Percentiles rank a stretch among this genome's conserved stretches.
Conservation (phyloP, 2,329 filamentous ascomycete genomes). For the Trichoderma semiorbis region DNA sequence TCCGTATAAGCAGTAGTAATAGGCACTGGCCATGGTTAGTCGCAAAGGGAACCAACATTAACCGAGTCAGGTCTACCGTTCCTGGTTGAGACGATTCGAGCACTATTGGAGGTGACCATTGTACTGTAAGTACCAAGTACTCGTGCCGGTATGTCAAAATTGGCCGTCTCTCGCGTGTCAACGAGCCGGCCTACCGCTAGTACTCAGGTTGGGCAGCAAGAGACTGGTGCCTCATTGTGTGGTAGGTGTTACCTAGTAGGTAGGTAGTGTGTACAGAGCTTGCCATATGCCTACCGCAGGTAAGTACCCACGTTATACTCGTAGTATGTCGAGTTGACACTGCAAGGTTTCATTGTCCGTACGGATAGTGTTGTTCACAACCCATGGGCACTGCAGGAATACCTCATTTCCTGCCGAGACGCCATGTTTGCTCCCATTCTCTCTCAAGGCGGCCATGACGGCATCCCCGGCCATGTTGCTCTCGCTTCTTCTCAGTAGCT, state of each 20-base stretch:
- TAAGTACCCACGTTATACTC: not conserved
- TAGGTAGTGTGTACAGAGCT: not conserved
- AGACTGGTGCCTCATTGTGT: not conserved
- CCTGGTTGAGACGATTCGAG: not conserved
- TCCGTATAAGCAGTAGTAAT: not conserved
- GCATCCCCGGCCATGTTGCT: not conserved
- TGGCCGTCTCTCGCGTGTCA: not conserved
- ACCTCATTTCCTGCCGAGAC: not conserved
- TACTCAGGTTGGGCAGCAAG: slow-evolving; percentile 8
- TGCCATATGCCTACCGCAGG: not conserved
- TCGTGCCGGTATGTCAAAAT: not conserved
- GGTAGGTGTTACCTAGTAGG: not conserved
- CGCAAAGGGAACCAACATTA: not conserved
- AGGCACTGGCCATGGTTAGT: not conserved
- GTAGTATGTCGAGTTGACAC: not conserved
- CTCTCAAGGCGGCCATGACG: not conserved
- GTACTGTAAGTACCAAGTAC: not conserved
- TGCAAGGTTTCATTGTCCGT: not conserved
- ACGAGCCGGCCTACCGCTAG: not conserved
- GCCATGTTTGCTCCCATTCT: not conserved
- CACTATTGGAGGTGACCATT: not conserved
- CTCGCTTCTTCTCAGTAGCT: slow-evolving; percentile 1
- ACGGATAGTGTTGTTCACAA: not conserved
- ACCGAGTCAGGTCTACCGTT: slow-evolving; percentile 1
- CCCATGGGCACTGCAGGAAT: not conserved